Conservation (phyloP, 805 yeast genomes). For the Priceomyces fermenticarens region DNA sequence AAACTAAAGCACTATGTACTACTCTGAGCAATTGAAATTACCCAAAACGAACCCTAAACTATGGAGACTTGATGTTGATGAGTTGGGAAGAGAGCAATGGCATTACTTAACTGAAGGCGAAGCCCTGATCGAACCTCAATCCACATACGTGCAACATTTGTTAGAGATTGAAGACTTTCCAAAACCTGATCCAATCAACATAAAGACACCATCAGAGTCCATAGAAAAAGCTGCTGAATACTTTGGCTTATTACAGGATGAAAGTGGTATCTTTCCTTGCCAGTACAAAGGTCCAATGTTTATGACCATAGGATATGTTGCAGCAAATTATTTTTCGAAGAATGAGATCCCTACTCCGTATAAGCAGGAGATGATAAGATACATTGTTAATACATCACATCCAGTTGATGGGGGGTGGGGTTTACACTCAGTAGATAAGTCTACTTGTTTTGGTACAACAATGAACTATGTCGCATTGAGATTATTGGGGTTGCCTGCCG, state of each 20-base stretch:
- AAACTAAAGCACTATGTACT: slow-evolving; percentile 22
- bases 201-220: slow-evolving; percentile 52
- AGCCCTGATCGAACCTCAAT: slow-evolving; percentile 44
- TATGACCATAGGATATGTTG: slow-evolving; percentile 86
- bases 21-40: slow-evolving; percentile 70
- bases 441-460: slow-evolving; percentile 93
- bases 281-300: slow-evolving; percentile 99
- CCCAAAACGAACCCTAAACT: slow-evolving; percentile 63
- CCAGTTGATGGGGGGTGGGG: slow-evolving; percentile 99
- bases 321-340: slow-evolving; percentile 65
- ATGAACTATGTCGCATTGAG: slow-evolving; percentile 83
- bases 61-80: slow-evolving; percentile 75
- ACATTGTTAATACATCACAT: slow-evolving; percentile 86
- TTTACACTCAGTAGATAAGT: slow-evolving; percentile 83
- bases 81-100: slow-evolving; percentile 82
- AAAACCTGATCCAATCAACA: slow-evolving; percentile 37
- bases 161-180: slow-evolving; percentile 39
- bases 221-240: slow-evolving; percentile 74
- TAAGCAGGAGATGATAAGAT: slow-evolving; percentile 71
- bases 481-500: slow-evolving; percentile 67
- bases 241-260: slow-evolving; percentile 67
- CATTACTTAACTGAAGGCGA: slow-evolving; percentile 50
- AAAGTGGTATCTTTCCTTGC: slow-evolving; percentile 84
- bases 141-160: slow-evolving; percentile 55
- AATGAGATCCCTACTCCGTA: slow-evolving; percentile 65